Base-by-base conservation (phyloP, 345 rosid species). In the Moricandia arvensis region DNA sequence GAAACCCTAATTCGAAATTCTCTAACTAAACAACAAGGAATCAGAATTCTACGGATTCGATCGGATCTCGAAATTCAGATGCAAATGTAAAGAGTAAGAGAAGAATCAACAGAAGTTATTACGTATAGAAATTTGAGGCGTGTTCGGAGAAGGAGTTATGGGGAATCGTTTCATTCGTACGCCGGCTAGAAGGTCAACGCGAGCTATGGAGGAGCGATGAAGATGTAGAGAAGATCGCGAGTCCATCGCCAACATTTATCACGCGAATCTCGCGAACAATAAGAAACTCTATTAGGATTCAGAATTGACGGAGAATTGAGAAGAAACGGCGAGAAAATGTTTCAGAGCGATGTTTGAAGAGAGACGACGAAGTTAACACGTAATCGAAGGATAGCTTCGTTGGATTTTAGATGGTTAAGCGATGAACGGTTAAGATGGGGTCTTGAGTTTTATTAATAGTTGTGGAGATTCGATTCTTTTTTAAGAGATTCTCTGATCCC, bases 71-170 rank as follows among this genome's bases (percentile, higher is more conserved):
- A 59, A 68, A 35, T 78, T 51, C 59, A 81, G 73, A 75, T 72
- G 63, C 65, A 66, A 43, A 57, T 17, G 31, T 16, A 82, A 9
- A 74, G 31, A 13, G 31, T n/a, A 71, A n/a, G 0, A 38, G 45
- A 38, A 9, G 18, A 71, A 47, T 77, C 54, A 84, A 37, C 68
- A 77, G 68, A 37, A 62, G 13, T 11, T 66, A 68, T 16, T 67
- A n/a, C n/a, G n/a, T 59, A 61, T 71, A 85, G 76, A 78, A 85
- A 87, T 86, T 89, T 91, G 93, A 82, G 75, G 81, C 68, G 87
- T 66, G 61, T 55, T 77, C 4, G 79, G 91, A 79, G 81, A 67
- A 78, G 86, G 83, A 74, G 75, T 82, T 49, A 37, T 64, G 9
- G 67, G 75, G 68, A 83, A 84, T 79, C 79, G 83, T 74, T 85